Evolutionary conservation across 2,329 filamentous ascomycete species (phyloP).

Genomic region (Exophiala mesophila): DNA sequence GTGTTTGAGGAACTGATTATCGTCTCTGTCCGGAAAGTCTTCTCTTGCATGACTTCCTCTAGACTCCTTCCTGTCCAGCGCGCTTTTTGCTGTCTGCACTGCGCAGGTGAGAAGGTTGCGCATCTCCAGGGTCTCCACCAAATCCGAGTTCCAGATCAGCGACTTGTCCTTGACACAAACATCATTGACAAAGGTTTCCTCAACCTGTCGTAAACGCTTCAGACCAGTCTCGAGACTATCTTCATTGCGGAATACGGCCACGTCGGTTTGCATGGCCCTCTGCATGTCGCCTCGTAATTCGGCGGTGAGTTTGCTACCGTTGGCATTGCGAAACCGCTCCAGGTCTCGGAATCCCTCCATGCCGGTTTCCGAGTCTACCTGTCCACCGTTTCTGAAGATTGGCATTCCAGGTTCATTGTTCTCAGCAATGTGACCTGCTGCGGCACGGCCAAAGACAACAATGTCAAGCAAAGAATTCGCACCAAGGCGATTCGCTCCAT

Average conservation of each 20-base stretch:
- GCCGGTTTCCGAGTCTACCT: constrained; percentile 64
- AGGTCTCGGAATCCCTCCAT: constrained; percentile 72
- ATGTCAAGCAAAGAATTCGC: constrained; percentile 89
- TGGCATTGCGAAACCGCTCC: constrained; percentile 71
- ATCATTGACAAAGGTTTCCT: constrained; percentile 62
- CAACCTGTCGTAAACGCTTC: constrained; percentile 72
- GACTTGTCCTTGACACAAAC: constrained; percentile 88
- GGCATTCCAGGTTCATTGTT: constrained; percentile 74
- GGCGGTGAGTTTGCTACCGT: constrained; percentile 72
- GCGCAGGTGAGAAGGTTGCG: constrained; percentile 85
- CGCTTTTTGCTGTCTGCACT: constrained; percentile 72
- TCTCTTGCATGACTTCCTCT: constrained; percentile 82
- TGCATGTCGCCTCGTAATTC: constrained; percentile 84
- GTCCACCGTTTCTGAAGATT: constrained; percentile 55
- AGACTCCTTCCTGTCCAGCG: constrained; percentile 80
- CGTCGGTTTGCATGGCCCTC: constrained; percentile 90
- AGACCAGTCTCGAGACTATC: constrained; percentile 78
- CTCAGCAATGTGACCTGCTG: constrained; percentile 84
- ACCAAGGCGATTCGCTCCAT: constrained; percentile 85
- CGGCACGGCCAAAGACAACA: constrained; percentile 84
- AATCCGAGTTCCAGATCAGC: constrained; percentile 96
- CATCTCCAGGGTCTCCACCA: constrained; percentile 80
- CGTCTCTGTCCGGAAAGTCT: constrained; percentile 80
- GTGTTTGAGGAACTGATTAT: constrained; percentile 48
- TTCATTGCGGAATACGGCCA: constrained; percentile 85